Percentiles rank a stretch among this genome's conserved stretches.
phyloP scores from a whole-genome alignment of 2,329 filamentous ascomycete species.

The Ascochyta pisi region DNA sequence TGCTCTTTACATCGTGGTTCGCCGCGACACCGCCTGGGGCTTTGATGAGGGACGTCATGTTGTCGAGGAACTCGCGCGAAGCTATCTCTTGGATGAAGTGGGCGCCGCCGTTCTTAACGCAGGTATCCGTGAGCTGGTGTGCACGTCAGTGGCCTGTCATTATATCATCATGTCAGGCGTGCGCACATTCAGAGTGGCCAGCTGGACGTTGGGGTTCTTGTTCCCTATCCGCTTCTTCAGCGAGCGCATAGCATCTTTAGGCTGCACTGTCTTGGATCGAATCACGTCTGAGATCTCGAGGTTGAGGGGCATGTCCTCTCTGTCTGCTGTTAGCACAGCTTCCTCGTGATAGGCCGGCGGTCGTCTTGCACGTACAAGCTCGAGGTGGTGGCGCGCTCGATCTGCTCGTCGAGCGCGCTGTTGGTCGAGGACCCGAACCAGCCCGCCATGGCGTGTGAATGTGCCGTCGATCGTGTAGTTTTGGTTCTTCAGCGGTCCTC shows the following conservation, averaged over 20 bases:
- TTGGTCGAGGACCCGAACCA: constrained; percentile 88
- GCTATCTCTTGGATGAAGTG: constrained; percentile 97
- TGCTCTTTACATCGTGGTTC: constrained; percentile 84
- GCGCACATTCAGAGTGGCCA: constrained; percentile 87
- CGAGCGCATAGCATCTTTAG: constrained; percentile 97
- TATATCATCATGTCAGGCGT: neutral
- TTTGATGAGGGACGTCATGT: constrained; percentile 87
- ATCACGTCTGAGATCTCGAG: constrained; percentile 98
- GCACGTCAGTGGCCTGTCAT: constrained; percentile 15
- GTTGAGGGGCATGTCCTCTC: constrained; percentile 95
- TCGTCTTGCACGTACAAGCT: constrained; percentile 70
- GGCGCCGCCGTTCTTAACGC: constrained; percentile 95
- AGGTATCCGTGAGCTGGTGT: constrained; percentile 87
- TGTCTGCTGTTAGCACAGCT: constrained; percentile 47
- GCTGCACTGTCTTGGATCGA: constrained; percentile 94
- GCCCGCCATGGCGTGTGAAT: constrained; percentile 73
- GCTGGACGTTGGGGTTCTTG: constrained; percentile 96
- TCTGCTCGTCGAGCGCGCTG: constrained; percentile 93
- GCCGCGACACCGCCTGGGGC: constrained; percentile 75
- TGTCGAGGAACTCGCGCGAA: constrained; percentile 98
- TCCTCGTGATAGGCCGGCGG: neutral
- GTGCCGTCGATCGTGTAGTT: neutral
- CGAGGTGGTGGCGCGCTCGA: constrained; percentile 92
- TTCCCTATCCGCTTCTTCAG: constrained; percentile 93
- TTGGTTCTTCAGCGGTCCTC: neutral